phyloP scores from a whole-genome alignment of 2,329 filamentous ascomycete species.

The Colletotrichum liaoningense region DNA sequence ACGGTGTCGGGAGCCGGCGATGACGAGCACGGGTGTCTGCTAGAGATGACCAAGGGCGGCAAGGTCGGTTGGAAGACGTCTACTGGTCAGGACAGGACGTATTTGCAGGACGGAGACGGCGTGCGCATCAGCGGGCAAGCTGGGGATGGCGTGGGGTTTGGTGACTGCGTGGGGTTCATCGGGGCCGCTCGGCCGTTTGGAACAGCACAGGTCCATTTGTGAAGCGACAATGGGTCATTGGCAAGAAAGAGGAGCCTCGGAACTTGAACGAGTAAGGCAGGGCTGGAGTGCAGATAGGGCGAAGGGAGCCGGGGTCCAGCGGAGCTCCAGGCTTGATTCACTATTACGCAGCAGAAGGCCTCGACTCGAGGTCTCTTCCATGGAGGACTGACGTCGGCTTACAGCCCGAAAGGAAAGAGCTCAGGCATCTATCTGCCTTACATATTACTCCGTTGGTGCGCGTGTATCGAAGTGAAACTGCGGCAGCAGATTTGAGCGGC shows the following conservation, averaged over 20 bases:
- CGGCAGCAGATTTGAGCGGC: neutral
- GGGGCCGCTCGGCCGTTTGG: conserved; percentile 22
- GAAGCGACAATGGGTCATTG: neutral
- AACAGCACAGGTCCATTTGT: neutral
- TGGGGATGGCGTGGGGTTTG: conserved; percentile 56
- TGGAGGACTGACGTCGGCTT: neutral
- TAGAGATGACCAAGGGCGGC: conserved; percentile 52
- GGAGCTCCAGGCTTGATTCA: neutral
- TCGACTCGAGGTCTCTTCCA: conserved; percentile 13
- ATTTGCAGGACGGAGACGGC: conserved; percentile 54
- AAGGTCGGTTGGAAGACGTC: conserved; percentile 42
- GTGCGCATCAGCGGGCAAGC: conserved; percentile 50
- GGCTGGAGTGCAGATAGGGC: neutral
- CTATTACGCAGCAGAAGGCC: neutral
- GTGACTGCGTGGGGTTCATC: conserved; percentile 46
- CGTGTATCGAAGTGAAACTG: conserved; percentile 17
- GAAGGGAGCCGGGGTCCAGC: neutral
- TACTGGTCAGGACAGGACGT: conserved; percentile 47
- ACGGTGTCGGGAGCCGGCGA: conserved; percentile 51
- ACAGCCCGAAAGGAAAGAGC: conserved; percentile 1
- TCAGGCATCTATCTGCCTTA: neutral
- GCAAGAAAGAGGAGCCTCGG: neutral
- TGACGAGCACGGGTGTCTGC: conserved; percentile 51
- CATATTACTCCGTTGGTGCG: conserved; percentile 17
- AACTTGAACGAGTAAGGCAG: neutral